Evolutionary conservation across 169 alveolate genomes (phyloP), one percentile per base, ranked within the genome.

Genomic region (Cryptosporidium ubiquitum): DNA sequence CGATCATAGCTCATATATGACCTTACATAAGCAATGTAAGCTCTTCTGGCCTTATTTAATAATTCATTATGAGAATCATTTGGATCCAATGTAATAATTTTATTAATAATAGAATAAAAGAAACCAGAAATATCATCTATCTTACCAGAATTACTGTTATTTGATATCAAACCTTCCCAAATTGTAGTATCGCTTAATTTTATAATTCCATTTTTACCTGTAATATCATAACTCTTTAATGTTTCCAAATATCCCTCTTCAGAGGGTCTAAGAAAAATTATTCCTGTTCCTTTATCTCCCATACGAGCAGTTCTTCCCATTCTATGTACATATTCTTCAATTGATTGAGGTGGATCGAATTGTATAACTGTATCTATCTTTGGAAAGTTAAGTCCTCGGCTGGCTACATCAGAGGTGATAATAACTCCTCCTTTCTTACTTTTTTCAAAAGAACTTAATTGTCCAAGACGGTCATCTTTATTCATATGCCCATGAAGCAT

Each of bases 221-320:
- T 44, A 5, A 79, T 79, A 61, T 64, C 31, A 44, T 79, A 79
- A 37, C 55, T 31, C 16, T 84, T 61, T 23, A 92, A 20, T 12
- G 70, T 66, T 14, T 86, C 85, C 31, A 74, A 39, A 51, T 92
- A 92, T 26, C 20, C 91, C 23, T 73, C 60, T 79, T 91, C 92
- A 9, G 91, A 69, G 5, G 93, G 93, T 70, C 94, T 92, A 84
- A 93, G 79, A 85, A 93, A 92, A 55, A 93, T 85, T 61, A 93
- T 74, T 37, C 93, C 92, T 52, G 93, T 96, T 12, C 99, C 99
- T 61, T 92, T 91, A 20, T 92, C 95, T 4, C 97, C 97, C 84
- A 96, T 96, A 52, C 99, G 91, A 14, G 99, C 99, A 9, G 99
- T 97, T 68, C 99, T 91, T 1, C 99, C 99, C 60, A 97, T 95